Evolutionary conservation across 495 filamentous ascomycete genomes (phyloP), one percentile per base, ranked within the genome.

Genomic region (Penicillium cinerascens): DNA sequence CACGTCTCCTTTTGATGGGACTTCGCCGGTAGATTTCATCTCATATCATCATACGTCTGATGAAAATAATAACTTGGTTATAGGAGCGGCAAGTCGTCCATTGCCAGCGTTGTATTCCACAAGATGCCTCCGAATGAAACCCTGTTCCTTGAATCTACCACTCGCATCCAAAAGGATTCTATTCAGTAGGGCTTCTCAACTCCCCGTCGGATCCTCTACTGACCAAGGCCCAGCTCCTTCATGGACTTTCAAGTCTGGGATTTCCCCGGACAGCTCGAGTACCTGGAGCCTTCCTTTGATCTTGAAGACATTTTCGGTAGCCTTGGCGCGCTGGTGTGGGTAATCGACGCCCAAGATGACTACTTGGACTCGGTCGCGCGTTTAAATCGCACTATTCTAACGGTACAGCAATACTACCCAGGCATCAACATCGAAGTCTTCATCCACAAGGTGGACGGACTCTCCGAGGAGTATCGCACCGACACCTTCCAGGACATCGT

Each of bases 231-330:
- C 51, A 96, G 92, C 62, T 96, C 92, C 6, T 97, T 98, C 59
- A 95, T 97, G 91, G 91, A 97, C 61, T 96, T 98, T 63, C 92
- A 97, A 65, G 88, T 97, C 26, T 96, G 90, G 89, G 93, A 98
- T 63, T 90, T 98, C 47, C 93, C 95, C 0, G 91, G 92, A 23
- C 91, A 97, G 65, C 82, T 97, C 47, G 87, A 96, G 67, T 89
- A 91, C 53, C 81, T 91, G 44, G 89, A 96, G 69, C 87, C 79
- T 25, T 82, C 79, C 6, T 90, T 95, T 56, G 95, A 98, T 67
- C 83, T 91, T 26, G 90, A 95, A 59, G 85, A 87, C 60, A 92
- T 97, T 62, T 97, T 98, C 69, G 87, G 88, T 43, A 89, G 91
- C 63, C 86, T 95, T 26, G 93, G 95, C 4, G 92, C 92, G 4